These are phyloP conservation scores for Arachis stenosperma DNA, from an alignment of 306 rosid genomes.

Conservation along the genomic window DNA sequence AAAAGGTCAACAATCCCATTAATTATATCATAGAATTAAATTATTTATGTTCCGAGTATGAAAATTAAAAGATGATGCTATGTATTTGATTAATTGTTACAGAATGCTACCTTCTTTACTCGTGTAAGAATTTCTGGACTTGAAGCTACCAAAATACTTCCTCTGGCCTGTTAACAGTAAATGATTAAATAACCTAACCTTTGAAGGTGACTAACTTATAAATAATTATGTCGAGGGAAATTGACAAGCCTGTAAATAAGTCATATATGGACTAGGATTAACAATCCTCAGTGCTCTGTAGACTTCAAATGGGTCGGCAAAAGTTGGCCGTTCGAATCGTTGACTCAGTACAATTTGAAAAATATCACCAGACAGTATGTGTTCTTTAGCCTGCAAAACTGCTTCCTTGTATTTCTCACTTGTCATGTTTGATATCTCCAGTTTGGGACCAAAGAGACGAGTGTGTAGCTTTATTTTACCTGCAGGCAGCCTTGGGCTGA, in stretches of 20 bases:
- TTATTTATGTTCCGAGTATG: not conserved
- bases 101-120: constrained; percentile 74
- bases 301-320: constrained; percentile 98
- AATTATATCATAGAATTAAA: not conserved
- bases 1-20: constrained; percentile 11
- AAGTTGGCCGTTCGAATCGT: constrained; percentile 90
- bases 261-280: constrained; percentile 97
- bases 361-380: constrained; percentile 92
- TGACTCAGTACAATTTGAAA: constrained; percentile 96
- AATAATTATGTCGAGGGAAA: constrained; percentile 16
- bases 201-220: constrained; percentile 7
- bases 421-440: constrained; percentile 80
- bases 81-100: not conserved
- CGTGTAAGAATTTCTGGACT: constrained; percentile 98
- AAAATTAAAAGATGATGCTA: constrained; percentile 13
- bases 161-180: constrained; percentile 71
- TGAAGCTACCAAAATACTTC: constrained; percentile 95
- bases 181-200: constrained; percentile 33
- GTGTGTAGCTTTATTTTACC: constrained; percentile 76
- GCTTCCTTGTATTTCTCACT: constrained; percentile 80
- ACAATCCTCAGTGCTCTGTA: constrained; percentile 93
- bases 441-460: constrained; percentile 69
- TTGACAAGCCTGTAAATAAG: constrained; percentile 81
- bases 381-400: constrained; percentile 88
- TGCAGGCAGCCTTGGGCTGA: constrained; percentile 93